phyloP scores from a whole-genome alignment of 164 flowering plant species.

The Vitis rupestris region DNA sequence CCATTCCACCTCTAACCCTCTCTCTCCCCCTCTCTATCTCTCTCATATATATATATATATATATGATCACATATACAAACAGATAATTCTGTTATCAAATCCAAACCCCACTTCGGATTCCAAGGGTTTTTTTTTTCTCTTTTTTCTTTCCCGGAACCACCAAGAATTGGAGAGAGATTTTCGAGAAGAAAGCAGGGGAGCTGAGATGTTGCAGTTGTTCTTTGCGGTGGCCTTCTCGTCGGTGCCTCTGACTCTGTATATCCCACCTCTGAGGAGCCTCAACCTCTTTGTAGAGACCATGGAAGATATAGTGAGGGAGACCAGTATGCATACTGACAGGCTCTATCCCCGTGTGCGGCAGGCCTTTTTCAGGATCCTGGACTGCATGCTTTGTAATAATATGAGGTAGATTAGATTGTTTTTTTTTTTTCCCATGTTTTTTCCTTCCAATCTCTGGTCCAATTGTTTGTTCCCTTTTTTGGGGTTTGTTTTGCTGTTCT shows the following conservation, averaged over 20 bases:
- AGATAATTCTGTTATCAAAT: too few relatives aligned
- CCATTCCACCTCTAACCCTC: constrained; percentile 2
- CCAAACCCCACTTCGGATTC: too few relatives aligned
- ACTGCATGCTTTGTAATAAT: constrained; percentile 32
- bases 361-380: constrained; percentile 48
- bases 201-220: constrained; percentile 61
- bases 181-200: too few relatives aligned
- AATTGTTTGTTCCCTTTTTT: not conserved
- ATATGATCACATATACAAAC: too few relatives aligned
- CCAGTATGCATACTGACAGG: constrained; percentile 31
- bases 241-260: constrained; percentile 62
- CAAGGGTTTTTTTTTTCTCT: too few relatives aligned
- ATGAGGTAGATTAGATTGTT: constrained; percentile 26
- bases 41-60: not conserved
- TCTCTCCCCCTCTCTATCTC: not conserved
- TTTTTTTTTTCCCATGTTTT: not conserved
- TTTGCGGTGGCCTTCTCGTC: constrained; percentile 79
- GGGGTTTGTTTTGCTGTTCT: too few relatives aligned
- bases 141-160: too few relatives aligned
- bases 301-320: constrained; percentile 48
- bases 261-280: constrained; percentile 75
- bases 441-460: not conserved
- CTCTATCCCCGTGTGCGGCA: constrained; percentile 50
- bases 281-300: constrained; percentile 68
- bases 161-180: too few relatives aligned